Conservation (phyloP, 2,329 filamentous ascomycete species). For the Zymoseptoria tritici region DNA sequence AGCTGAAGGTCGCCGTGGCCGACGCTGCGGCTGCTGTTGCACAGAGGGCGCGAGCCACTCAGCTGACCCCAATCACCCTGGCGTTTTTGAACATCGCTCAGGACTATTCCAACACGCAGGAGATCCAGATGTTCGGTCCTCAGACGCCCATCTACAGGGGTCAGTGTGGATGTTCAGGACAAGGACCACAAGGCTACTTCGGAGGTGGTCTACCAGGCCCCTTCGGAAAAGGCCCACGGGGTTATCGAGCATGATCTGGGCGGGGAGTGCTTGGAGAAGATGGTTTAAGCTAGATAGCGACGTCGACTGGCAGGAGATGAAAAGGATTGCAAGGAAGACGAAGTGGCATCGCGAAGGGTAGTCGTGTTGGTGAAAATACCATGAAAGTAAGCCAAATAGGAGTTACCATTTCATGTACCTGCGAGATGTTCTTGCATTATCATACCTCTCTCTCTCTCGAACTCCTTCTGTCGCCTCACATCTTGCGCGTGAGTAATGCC, state of each 20-base stretch:
- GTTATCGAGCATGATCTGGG: neutral
- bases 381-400: too few relatives aligned
- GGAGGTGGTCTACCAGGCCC: too few relatives aligned
- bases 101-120: slow-evolving; percentile 5
- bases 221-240: neutral
- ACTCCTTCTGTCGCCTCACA: too few relatives aligned
- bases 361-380: too few relatives aligned
- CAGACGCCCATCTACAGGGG: neutral
- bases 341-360: neutral
- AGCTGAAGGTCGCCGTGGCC: slow-evolving; percentile 4
- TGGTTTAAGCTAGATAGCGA: neutral
- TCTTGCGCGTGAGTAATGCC: too few relatives aligned
- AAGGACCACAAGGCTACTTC: neutral
- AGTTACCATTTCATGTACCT: too few relatives aligned
- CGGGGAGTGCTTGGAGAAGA: neutral
- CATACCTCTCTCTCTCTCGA: too few relatives aligned
- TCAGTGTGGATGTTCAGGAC: neutral
- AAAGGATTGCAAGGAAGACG: neutral
- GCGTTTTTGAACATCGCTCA: slow-evolving; percentile 3
- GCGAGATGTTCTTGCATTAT: too few relatives aligned
- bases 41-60: neutral
- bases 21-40: slow-evolving; percentile 1
- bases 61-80: slow-evolving; percentile 2
- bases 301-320: neutral
- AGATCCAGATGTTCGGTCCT: slow-evolving; percentile 4